Evolutionary conservation across 768 basidiomycete genomes (phyloP), one percentile per base, ranked within the genome.

Genomic region (Tremella yokohamensis): DNA sequence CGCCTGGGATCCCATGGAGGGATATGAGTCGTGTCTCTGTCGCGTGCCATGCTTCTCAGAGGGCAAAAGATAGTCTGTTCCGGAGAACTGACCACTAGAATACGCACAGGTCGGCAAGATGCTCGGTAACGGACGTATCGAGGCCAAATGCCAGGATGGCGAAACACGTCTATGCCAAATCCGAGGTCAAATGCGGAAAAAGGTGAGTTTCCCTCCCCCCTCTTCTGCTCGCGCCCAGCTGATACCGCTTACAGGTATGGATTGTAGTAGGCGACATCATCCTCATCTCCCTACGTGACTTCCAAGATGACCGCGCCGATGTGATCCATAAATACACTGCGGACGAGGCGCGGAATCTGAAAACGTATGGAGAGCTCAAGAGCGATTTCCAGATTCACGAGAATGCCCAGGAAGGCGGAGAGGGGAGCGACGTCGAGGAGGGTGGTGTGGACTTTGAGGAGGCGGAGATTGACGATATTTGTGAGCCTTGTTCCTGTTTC

Each of bases 281-380:
- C 52, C 81, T 97, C 44, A 81, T 98, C 18, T 97, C 92, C 25
- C 82, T 99, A 49, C 89, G 96, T 63, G 96, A 98, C 51, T 99
- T 98, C 84, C 94, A 98, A 78, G 96, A 99, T 69, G 91, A 90
- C 80, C 97, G 97, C 78, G 96, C 93, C 18, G 96, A 99, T 80
- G 94, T 99, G 50, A 97, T 98, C 74, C 94, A 97, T 71, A 96
- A 96, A 79, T 99, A 98, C 78, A 96, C 93, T 1, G 85, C 92
- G 38, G 93, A 99, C 74, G 94, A 99, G 64, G 79, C 79, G 11
- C 67, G 72, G 53, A 69, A 78, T 88, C 86, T 97, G 76, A 94
- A 97, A 84, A 91, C 90, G 16, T 98, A 98, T 74, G 96, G 96
- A 53, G 96, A 99, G 76, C 83, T 98, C 29, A 94, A 96, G 19